These are phyloP conservation scores for Mucor lusitanicus DNA, from an alignment of 371 early-diverging fungal genomes.

Conservation along the genomic window DNA sequence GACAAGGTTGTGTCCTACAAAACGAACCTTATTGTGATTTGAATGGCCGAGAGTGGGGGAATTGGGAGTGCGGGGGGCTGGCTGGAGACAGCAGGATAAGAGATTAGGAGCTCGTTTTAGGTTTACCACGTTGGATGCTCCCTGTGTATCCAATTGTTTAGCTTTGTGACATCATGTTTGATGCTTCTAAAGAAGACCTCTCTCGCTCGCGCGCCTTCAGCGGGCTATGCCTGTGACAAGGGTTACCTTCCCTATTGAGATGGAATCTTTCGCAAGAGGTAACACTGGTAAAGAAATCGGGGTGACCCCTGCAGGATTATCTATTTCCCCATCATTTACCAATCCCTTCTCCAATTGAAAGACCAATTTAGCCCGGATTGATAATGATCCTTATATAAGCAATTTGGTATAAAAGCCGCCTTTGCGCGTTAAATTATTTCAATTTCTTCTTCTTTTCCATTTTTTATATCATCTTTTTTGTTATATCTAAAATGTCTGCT, in stretches of 20 bases:
- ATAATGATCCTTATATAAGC: slow-evolving; percentile 13
- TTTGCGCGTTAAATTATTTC: slow-evolving; percentile 14
- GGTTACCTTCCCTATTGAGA: not conserved
- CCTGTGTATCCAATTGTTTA: not conserved
- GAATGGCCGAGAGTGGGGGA: slow-evolving; percentile 1
- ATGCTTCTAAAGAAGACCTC: not conserved
- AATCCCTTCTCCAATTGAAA: slow-evolving; percentile 6
- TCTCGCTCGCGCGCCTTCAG: not conserved
- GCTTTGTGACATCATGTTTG: slow-evolving; percentile 16
- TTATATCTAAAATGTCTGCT: slow-evolving; percentile 42
- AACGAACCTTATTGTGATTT: not conserved
- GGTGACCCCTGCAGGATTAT: slow-evolving; percentile 23
- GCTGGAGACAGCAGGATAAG: slow-evolving; percentile 8
- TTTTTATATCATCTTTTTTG: slow-evolving; percentile 17
- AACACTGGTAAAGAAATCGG: not conserved
- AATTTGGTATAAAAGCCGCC: slow-evolving; percentile 21
- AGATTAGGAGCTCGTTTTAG: slow-evolving; percentile 5
- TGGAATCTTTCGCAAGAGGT: slow-evolving; percentile 2
- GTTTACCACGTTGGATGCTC: slow-evolving; percentile 6
- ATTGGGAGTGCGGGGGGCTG: not conserved
- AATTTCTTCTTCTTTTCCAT: slow-evolving; percentile 19
- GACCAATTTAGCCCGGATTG: slow-evolving; percentile 1
- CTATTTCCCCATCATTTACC: slow-evolving; percentile 20
- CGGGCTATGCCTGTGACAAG: slow-evolving; percentile 2
- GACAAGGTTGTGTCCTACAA: slow-evolving; percentile 3